Evolutionary conservation across 2,329 filamentous ascomycete genomes (phyloP), one percentile per base, ranked within the genome.

Genomic region (Pseudopithomyces maydicus): DNA sequence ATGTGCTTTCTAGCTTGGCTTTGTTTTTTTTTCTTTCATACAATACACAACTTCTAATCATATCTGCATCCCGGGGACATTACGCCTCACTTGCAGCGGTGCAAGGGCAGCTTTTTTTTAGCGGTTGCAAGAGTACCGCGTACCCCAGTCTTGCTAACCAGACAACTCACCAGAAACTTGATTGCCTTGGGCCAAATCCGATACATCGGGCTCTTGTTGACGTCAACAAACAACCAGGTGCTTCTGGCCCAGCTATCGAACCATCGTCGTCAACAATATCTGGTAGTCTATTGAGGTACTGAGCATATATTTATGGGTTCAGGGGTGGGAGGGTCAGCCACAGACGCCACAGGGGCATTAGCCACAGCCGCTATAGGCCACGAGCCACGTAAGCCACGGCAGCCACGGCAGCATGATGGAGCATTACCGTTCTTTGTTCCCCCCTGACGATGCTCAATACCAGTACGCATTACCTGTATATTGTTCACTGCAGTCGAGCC

Each of bases 21-120:
- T 29, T 29, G 5, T 8, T 8, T 29, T 29, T 29, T 29, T 8
- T 8, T 8, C 8, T 29, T 29, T 29, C 26, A 29, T 29, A 8
- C 4, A 29, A 29, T 8, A 8, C 5, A 19, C 32, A 15, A 48
- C 11, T 4, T 3, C 17, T 8, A 3, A 42, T 19, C 5, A 3
- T 22, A 6, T 20, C 17, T 10, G 19, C 29, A 36, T 19, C 2
- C 35, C 29, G 11, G 22, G 20, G 42, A 12, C n/a, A 10, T 17
- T 17, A 41, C 35, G 54, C 54, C 47, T 52, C 54, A 56, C 54
- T 56, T 45, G 10, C 6, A 7, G 19, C 12, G 38, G 19, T 6
- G n/a, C 12, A 22, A 22, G 32, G 12, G 38, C 17, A 41, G 26
- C 26, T 33, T 11, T 19, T 35, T 20, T n/a, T 20, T 50, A 41